Evolutionary conservation across 140 eudicot genomes (phyloP), one percentile per base, ranked within the genome.

Genomic region (Flaveria floridana): DNA sequence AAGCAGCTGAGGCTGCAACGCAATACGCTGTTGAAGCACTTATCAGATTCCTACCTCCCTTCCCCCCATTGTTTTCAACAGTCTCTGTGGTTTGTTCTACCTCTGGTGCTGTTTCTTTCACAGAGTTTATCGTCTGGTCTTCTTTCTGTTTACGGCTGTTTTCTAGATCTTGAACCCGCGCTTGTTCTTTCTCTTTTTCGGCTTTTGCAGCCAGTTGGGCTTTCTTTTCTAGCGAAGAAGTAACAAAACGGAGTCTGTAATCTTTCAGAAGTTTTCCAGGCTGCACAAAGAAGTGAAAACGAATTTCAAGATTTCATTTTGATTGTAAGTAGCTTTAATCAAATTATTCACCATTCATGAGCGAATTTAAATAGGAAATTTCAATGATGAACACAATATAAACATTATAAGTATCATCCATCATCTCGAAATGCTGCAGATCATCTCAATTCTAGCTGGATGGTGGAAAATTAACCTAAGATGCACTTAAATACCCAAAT

Each of bases 1-100:
- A 86, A 55, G 99, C 99, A 68, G 95, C 99, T 13, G 99, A 94
- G 10, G 96, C 91, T 11, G 90, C 97, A 76, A 90, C 81, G 8
- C 86, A 82, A 81, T 86, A 86, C n/a, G 97, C 99, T 37, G 89
- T 72, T 10, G 87, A 80, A 47, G 89, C 81, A 67, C 86, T 89
- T 64, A 85, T 78, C 18, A 78, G 84, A 51, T 67, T 84, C 23
- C 52, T 79, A 13, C 84, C 76, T 13, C 28, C 59, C 76, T 79
- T 80, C 53, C 81, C 82, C 50, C 21, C 67, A 16, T 51, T 51
- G 23, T 3, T 53, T 69, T 66, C 66, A 34, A 23, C 82, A 69
- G 34, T 41, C 12, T 65, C 8, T 11, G 41, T 62, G 6, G 28
- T 19, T 21, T 59, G 72, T 18, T 83, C 73, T 28, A 30, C 74